Conservation (phyloP, 148 eudicot species). For the Nepenthes mirabilis region DNA sequence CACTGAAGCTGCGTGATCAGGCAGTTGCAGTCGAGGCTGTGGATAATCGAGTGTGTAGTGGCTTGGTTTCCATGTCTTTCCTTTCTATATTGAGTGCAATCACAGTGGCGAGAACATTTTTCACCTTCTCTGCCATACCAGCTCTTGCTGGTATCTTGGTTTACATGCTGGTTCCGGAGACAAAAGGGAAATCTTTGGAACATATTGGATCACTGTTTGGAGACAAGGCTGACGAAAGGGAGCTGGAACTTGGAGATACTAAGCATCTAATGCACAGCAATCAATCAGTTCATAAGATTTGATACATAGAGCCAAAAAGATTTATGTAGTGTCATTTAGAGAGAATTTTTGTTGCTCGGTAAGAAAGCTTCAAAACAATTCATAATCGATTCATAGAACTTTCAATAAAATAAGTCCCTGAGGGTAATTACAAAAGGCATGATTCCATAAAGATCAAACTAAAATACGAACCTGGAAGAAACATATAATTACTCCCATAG, state of each 20-base stretch:
- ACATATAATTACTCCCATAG: too few species aligned
- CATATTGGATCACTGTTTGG: conserved; percentile 58
- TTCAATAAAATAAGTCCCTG: too few species aligned
- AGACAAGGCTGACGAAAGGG: conserved; percentile 19
- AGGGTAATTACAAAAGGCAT: too few species aligned
- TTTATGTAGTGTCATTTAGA: too few species aligned
- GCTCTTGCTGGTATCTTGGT: conserved; percentile 54
- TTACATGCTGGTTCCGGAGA: conserved; percentile 50
- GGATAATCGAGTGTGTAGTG: conserved; percentile 70
- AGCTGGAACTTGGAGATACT: conserved; percentile 41
- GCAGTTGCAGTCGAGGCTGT: conserved; percentile 61
- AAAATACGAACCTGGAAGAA: too few species aligned
- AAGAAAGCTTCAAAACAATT: too few species aligned
- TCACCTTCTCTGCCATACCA: conserved; percentile 42
- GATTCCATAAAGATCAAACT: too few species aligned
- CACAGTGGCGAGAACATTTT: conserved; percentile 45
- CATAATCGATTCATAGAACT: too few species aligned
- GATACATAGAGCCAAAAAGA: too few species aligned
- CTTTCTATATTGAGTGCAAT: conserved; percentile 48
- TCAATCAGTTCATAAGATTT: neutral
- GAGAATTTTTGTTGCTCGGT: too few species aligned
- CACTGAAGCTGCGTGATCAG: conserved; percentile 59
- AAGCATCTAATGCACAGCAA: conserved; percentile 37
- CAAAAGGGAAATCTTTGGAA: conserved; percentile 73
- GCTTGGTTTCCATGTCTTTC: conserved; percentile 70